Evolutionary conservation across 2,329 filamentous ascomycete species (phyloP), one percentile per base, ranked within the genome.

Genomic region (Pseudocercospora cruenta): DNA sequence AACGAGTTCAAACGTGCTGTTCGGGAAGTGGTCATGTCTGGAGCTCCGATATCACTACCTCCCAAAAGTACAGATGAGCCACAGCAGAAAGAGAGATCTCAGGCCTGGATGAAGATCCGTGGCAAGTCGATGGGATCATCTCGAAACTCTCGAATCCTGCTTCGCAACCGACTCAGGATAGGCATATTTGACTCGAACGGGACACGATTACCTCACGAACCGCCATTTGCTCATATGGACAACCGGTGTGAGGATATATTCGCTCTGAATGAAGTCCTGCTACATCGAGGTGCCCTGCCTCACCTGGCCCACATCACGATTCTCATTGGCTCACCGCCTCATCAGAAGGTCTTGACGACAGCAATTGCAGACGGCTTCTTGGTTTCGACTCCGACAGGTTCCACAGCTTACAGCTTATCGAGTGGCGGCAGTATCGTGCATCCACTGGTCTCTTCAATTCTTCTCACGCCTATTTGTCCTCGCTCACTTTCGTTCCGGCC

Each of bases 321-420:
- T 51, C 95, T 89, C 74, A 90, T 98, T 66, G 94, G 94, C 73
- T 70, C 73, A 1, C 74, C 73, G 9, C 71, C 71, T 3, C 67
- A 76, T 55, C 91, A 92, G 36, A 89, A 93, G 62, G 96, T 95
- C 74, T 83, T 99, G 54, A 99, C 95, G 1, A 93, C 97, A 78
- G 94, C 93, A 0, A 94, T 96, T 12, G 94, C 94, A 0, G 95
- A 99, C 78, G 95, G 95, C 59, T 96, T 99, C 78, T 90, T 98
- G 53, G 89, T 98, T 65, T 93, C 91, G 69, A 97, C 94, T 0
- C 95, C 95, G 0, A 99, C 95, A 0, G 95, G 95, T 2, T 96
- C 92, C 47, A 99, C 95, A 0, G 95, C 95, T 0, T 99, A 99
- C 82, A 95, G 91, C 66, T 85, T 99, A n/a, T 95, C 91, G 70